Percentiles rank a stretch among this genome's conserved stretches.
phyloP scores from a whole-genome alignment of 106 monocot species.

The Dendrobium officinale region DNA sequence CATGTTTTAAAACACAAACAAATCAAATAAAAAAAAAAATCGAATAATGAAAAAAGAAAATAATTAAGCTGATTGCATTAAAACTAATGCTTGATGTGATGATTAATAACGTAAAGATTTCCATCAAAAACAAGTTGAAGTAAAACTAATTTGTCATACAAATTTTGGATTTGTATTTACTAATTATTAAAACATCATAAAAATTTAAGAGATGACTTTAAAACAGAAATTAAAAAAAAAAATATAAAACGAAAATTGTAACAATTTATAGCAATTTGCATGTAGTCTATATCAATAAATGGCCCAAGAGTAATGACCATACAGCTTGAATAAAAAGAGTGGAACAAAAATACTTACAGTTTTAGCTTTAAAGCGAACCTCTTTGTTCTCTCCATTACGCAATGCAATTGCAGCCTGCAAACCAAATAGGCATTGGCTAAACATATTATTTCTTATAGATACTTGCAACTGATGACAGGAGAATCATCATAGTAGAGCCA shows the following conservation, averaged over 20 bases:
- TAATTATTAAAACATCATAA: neutral
- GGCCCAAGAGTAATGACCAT: neutral
- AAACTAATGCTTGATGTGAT: too few species aligned
- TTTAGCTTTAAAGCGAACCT: slow-evolving; percentile 83
- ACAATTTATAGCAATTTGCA: slow-evolving; percentile 1
- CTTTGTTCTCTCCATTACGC: slow-evolving; percentile 71
- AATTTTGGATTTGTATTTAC: neutral
- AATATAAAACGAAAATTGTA: neutral
- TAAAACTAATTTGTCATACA: neutral
- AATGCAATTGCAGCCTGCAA: slow-evolving; percentile 52
- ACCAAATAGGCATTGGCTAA: neutral
- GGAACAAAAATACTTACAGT: slow-evolving; percentile 51
- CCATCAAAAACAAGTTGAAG: neutral
- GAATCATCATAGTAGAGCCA: neutral
- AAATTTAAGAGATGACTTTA: neutral
- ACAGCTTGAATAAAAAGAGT: neutral
- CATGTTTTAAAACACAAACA: too few species aligned
- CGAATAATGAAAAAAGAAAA: too few species aligned
- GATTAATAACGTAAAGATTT: too few species aligned
- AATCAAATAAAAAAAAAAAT: too few species aligned
- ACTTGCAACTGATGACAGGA: neutral
- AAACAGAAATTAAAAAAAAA: neutral
- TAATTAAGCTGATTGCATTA: too few species aligned
- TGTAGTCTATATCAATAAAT: neutral
- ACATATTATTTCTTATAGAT: neutral